Percentiles rank a stretch among this genome's conserved stretches.
phyloP scores from a whole-genome alignment of 2,329 filamentous ascomycete species.

The Paecilomyces formosus region DNA sequence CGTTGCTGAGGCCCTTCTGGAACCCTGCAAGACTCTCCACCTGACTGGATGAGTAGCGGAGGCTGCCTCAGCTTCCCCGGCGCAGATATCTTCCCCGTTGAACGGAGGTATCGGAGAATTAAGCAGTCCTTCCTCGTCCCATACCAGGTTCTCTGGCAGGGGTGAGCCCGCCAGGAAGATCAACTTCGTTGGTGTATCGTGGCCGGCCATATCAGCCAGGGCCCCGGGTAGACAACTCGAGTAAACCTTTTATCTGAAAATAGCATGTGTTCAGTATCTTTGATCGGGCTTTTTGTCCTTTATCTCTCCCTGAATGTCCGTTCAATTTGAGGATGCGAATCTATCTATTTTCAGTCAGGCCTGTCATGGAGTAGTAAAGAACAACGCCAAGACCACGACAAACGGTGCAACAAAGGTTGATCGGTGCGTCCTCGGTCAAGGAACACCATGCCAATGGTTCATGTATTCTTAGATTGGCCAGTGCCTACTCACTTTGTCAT shows the following conservation, averaged over 20 bases:
- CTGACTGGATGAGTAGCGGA: slow-evolving; percentile 12
- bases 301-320: neutral
- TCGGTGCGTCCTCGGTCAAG: neutral
- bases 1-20: neutral
- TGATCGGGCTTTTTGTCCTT: neutral
- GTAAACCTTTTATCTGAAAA: neutral
- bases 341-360: neutral
- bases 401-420: neutral
- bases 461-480: neutral
- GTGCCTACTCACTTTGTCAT: neutral
- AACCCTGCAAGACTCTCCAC: slow-evolving; percentile 22
- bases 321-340: neutral
- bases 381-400: neutral
- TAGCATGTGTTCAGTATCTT: neutral
- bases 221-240: neutral
- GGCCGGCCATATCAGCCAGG: slow-evolving; percentile 1
- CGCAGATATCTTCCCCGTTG: slow-evolving; percentile 4
- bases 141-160: slow-evolving; percentile 44
- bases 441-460: neutral
- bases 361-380: neutral
- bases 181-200: slow-evolving; percentile 21
- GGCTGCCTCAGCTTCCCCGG: slow-evolving; percentile 4
- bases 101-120: slow-evolving; percentile 36
- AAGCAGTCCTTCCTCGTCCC: slow-evolving; percentile 47
- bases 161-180: slow-evolving; percentile 59